These are phyloP conservation scores for Calycina marina DNA, from an alignment of 2,329 filamentous ascomycete species.

Conservation along the genomic window DNA sequence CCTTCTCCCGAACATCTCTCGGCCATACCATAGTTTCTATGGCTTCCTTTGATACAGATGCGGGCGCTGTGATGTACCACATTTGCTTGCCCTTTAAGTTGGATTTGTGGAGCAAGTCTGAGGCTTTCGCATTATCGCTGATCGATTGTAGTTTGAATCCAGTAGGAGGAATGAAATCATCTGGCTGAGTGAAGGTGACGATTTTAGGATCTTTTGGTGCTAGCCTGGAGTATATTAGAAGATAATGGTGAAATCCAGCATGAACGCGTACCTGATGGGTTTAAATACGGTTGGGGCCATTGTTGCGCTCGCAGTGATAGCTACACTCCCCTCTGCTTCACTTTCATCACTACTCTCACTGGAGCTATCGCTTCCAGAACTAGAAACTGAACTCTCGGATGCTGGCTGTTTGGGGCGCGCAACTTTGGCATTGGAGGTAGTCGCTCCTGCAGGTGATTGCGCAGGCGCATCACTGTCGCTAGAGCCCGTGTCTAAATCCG, in stretches of 20 bases:
- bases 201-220: constrained; percentile 3
- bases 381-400: constrained; percentile 1
- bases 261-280: constrained; percentile 2
- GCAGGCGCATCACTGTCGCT: not conserved
- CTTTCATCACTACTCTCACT: constrained; percentile 13
- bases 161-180: constrained; percentile 14
- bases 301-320: constrained; percentile 22
- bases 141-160: constrained; percentile 15
- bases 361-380: constrained; percentile 17
- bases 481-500: not conserved
- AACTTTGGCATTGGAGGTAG: not conserved
- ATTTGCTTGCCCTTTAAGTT: constrained; percentile 56
- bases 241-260: not conserved
- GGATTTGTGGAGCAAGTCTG: constrained; percentile 40
- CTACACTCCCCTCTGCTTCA: constrained; percentile 22
- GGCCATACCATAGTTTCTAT: constrained; percentile 50
- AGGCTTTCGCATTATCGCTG: constrained; percentile 7
- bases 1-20: constrained; percentile 35
- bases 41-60: constrained; percentile 51
- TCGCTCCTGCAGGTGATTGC: not conserved
- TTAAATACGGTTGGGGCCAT: constrained; percentile 9
- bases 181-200: constrained; percentile 6
- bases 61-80: constrained; percentile 67
- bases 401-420: too few species aligned
- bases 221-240: not conserved